These are phyloP conservation scores for Pholiota molesta DNA, from an alignment of 768 basidiomycete genomes.

Conservation along the genomic window DNA sequence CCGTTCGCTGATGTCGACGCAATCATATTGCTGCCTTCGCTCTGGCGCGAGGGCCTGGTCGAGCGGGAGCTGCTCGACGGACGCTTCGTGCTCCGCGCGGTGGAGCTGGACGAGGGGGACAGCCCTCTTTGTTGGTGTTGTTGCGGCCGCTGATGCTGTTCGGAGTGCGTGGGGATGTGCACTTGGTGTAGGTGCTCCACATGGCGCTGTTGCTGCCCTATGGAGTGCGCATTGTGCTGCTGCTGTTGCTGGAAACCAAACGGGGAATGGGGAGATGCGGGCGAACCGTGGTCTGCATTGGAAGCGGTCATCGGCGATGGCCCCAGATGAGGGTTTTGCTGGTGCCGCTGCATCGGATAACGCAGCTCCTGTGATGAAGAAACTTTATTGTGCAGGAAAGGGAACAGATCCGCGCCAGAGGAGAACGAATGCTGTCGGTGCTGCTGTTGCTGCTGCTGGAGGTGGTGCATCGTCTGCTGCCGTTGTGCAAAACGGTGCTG, in stretches of 20 bases:
- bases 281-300: slow-evolving; percentile 14
- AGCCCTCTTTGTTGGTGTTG: slow-evolving; percentile 1
- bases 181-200: slow-evolving; percentile 18
- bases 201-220: slow-evolving; percentile 12
- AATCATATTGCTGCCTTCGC: slow-evolving; percentile 17
- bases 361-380: slow-evolving; percentile 16
- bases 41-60: not conserved
- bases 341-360: slow-evolving; percentile 16
- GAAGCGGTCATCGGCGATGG: slow-evolving; percentile 11
- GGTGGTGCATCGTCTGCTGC: slow-evolving; percentile 23
- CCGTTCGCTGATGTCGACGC: slow-evolving; percentile 26
- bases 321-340: slow-evolving; percentile 12
- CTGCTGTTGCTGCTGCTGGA: slow-evolving; percentile 24
- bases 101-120: slow-evolving; percentile 13
- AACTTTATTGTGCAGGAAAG: slow-evolving; percentile 25
- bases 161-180: slow-evolving; percentile 21
- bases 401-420: slow-evolving; percentile 25
- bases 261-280: slow-evolving; percentile 17
- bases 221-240: slow-evolving; percentile 5
- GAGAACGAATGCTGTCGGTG: slow-evolving; percentile 20
- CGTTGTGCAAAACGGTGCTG: slow-evolving; percentile 15
- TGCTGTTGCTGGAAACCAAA: slow-evolving; percentile 18
- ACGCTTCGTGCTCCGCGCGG: slow-evolving; percentile 11
- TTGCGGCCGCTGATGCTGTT: slow-evolving; percentile 3
- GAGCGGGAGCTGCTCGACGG: slow-evolving; percentile 21